phyloP scores from a whole-genome alignment of 2,329 filamentous ascomycete species.

The Beauveria rudraprayagi region DNA sequence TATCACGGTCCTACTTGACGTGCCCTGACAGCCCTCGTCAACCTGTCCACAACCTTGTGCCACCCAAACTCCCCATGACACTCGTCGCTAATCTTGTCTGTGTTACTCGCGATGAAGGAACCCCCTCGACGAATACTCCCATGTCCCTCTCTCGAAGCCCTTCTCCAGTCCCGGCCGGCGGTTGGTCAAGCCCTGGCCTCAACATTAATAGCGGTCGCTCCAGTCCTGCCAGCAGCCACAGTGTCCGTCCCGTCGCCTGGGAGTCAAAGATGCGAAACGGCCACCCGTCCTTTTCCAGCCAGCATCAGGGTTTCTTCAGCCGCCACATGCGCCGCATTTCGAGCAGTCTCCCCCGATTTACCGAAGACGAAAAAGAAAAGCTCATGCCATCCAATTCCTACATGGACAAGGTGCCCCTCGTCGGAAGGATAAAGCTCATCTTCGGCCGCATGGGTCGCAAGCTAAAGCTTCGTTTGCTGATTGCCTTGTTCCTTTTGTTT shows the following conservation, averaged over 20 bases:
- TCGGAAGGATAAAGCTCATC: constrained; percentile 39
- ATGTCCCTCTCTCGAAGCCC: constrained; percentile 88
- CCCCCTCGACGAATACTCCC: constrained; percentile 41
- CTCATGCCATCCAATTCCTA: constrained; percentile 51
- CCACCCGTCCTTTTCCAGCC: constrained; percentile 71
- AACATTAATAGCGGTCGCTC: constrained; percentile 64
- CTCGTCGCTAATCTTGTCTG: constrained; percentile 19
- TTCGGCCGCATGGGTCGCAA: constrained; percentile 52
- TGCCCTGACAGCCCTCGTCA: neutral
- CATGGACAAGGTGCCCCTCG: constrained; percentile 34
- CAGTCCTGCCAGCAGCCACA: constrained; percentile 53
- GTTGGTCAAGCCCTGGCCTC: constrained; percentile 79
- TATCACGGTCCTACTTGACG: neutral
- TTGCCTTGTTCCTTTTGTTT: constrained; percentile 52
- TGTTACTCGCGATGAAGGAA: constrained; percentile 33
- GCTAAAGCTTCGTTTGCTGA: constrained; percentile 53
- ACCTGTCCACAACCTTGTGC: neutral
- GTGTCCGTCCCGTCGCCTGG: constrained; percentile 59
- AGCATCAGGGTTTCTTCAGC: constrained; percentile 80
- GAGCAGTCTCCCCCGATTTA: constrained; percentile 68
- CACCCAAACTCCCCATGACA: neutral
- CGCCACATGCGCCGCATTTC: constrained; percentile 77
- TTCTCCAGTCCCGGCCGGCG: constrained; percentile 74
- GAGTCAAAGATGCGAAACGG: constrained; percentile 73
- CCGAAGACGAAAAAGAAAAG: constrained; percentile 68